Conservation (phyloP, 345 rosid species). For the Eucalyptus microcorys region DNA sequence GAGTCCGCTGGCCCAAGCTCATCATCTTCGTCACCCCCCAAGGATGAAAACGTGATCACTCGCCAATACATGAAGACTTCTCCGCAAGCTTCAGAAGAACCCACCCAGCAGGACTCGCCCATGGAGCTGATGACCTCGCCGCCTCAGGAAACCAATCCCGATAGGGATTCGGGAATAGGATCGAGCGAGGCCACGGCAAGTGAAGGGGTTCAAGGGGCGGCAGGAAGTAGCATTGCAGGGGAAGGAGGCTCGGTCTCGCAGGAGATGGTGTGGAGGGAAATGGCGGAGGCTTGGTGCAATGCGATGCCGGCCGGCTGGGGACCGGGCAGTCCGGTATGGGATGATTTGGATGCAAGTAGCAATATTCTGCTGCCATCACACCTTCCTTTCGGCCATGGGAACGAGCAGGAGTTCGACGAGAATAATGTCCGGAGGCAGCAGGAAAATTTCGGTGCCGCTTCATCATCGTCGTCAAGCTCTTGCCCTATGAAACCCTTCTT, state of each 20-base stretch:
- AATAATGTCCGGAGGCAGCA: constrained; percentile 8
- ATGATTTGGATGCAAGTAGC: constrained; percentile 54
- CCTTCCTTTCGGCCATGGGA: constrained; percentile 26
- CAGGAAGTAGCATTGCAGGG: constrained; percentile 2
- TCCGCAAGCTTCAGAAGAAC: constrained; percentile 6
- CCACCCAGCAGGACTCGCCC: background rate
- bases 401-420: constrained; percentile 16
- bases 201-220: background rate
- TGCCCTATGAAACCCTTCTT: constrained; percentile 56
- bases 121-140: background rate
- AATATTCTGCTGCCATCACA: constrained; percentile 33
- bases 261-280: constrained; percentile 58
- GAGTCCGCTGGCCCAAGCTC: constrained; percentile 11
- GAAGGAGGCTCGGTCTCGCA: constrained; percentile 19
- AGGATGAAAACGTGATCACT: background rate
- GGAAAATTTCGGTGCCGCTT: constrained; percentile 6
- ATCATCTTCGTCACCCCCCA: background rate
- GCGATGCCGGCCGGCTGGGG: constrained; percentile 83
- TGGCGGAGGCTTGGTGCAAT: constrained; percentile 77
- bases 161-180: background rate
- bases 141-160: background rate
- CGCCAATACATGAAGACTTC: background rate
- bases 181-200: background rate
- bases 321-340: constrained; percentile 91
- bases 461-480: constrained; percentile 33